Base-by-base conservation (phyloP, 306 rosid genomes). In the Cucumis cinereus region DNA sequence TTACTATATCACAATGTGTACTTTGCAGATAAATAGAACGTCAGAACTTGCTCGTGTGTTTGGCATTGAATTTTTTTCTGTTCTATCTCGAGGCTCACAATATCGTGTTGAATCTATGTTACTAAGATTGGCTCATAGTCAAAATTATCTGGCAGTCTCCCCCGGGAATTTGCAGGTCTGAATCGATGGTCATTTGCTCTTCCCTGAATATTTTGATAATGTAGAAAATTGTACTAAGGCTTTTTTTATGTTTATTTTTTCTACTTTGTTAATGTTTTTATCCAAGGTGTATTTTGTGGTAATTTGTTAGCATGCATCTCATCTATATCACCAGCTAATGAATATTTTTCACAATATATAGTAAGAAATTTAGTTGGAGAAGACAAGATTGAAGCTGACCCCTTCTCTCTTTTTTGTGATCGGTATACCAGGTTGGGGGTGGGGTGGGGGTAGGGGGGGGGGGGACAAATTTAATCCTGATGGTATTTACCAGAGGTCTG, bases 31-130 rank as follows among this genome's bases (percentile, higher is more conserved):
- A 73, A 93, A 88, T 87, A 86, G 98, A 82, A 93, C 97, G 63
- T 90, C 97, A 69, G 96, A 91, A 86, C 97, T 93, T 81, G 98
- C 98, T 59, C 98, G 97, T 81, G 93, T 93, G 22, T 93, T 93
- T 83, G 98, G 98, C 82, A 93, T 93, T 22, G 98, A 93, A 78
- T 93, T 93, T 85, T 93, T 93, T 70, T 90, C 98, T 75, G 97
- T 93, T 87, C 94, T 93, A 16, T 93, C 98, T 77, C 87, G 98
- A 69, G 98, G 97, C 71, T 93, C 98, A 28, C 98, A 93, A 84
- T 90, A 90, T 55, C 98, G 97, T 61, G 97, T 93, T 64, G 98
- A 93, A 80, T 93, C 98, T 61, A 93, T 93, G 97, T 82, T 91
- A 79, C 82, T 93, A 83, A 93, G 97, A 84, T 82, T 93, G 89